Conservation (phyloP, 2,329 filamentous ascomycete genomes). For the Fonsecaea multimorphosa region DNA sequence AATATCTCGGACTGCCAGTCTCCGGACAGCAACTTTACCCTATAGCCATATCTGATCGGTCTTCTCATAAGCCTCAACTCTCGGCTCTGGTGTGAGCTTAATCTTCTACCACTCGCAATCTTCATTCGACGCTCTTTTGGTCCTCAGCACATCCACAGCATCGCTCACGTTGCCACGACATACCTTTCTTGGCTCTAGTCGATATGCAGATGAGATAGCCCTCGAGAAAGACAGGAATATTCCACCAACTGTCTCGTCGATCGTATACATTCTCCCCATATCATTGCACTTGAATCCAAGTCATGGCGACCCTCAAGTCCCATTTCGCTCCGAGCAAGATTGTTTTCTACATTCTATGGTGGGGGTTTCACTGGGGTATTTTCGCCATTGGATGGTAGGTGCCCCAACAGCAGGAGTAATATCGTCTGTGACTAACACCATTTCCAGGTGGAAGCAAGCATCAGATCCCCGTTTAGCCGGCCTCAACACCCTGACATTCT, state of each 20-base stretch:
- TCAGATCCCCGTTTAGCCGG: constrained; percentile 70
- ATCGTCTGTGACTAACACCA: constrained; percentile 29
- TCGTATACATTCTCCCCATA: constrained; percentile 8
- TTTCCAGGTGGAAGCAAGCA: constrained; percentile 76
- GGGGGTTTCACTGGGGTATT: constrained; percentile 76
- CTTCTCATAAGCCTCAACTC: constrained; percentile 33
- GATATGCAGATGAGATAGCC: constrained; percentile 27
- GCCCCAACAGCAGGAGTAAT: constrained; percentile 33
- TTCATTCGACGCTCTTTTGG: constrained; percentile 26
- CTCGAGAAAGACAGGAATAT: not conserved
- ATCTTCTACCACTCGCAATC: not conserved
- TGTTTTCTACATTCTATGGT: constrained; percentile 80
- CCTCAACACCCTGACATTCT: constrained; percentile 82
- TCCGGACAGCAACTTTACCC: constrained; percentile 20
- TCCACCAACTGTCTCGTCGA: not conserved
- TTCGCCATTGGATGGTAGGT: constrained; percentile 85
- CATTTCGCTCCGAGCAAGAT: constrained; percentile 62
- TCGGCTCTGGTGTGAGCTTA: constrained; percentile 23
- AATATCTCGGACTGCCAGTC: constrained; percentile 27
- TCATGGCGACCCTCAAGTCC: constrained; percentile 36
- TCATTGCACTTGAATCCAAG: not conserved
- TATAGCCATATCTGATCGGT: constrained; percentile 6
- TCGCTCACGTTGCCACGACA: not conserved
- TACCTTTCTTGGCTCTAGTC: not conserved
- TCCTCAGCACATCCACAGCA: constrained; percentile 8